These are phyloP conservation scores for Malassezia sympodialis DNA, from an alignment of 1,284 basidiomycete genomes.

Conservation along the genomic window DNA sequence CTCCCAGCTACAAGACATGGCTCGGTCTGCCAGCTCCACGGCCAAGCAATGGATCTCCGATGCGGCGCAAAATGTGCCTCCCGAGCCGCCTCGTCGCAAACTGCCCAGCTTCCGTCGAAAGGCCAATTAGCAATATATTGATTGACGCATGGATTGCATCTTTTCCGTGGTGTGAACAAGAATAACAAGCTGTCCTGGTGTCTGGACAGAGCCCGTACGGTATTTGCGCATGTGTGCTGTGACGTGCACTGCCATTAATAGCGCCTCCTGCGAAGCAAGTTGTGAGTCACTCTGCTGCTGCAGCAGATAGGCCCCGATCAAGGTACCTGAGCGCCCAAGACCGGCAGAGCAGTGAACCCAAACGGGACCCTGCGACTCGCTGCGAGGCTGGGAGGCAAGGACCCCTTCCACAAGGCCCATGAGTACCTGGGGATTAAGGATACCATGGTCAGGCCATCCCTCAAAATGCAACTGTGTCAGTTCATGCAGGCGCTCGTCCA, in stretches of 20 bases:
- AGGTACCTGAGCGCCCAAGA: constrained; percentile 51
- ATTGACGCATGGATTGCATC: background rate
- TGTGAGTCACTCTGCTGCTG: constrained; percentile 1
- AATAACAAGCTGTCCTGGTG: constrained; percentile 26
- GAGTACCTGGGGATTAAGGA: constrained; percentile 52
- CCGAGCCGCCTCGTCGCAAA: background rate
- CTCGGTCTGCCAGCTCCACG: background rate
- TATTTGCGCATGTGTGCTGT: constrained; percentile 28
- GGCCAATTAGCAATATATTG: too few relatives aligned
- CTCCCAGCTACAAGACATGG: background rate
- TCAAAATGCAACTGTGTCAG: constrained; percentile 63
- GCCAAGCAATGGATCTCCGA: background rate
- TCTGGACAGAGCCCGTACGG: constrained; percentile 36
- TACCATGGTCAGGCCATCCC: constrained; percentile 73
- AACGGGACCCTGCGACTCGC: constrained; percentile 56
- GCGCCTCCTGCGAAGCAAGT: background rate
- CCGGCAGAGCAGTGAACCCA: constrained; percentile 63
- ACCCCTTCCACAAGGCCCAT: constrained; percentile 21
- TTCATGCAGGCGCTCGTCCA: background rate
- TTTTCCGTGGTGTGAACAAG: constrained; percentile 10
- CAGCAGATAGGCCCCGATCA: constrained; percentile 50
- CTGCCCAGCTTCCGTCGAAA: background rate
- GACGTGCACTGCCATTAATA: constrained; percentile 23
- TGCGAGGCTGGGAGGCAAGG: constrained; percentile 27
- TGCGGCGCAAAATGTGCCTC: background rate